These are phyloP conservation scores for Naegleria lovaniensis DNA, from an alignment of 208 protist species.

Conservation along the genomic window DNA sequence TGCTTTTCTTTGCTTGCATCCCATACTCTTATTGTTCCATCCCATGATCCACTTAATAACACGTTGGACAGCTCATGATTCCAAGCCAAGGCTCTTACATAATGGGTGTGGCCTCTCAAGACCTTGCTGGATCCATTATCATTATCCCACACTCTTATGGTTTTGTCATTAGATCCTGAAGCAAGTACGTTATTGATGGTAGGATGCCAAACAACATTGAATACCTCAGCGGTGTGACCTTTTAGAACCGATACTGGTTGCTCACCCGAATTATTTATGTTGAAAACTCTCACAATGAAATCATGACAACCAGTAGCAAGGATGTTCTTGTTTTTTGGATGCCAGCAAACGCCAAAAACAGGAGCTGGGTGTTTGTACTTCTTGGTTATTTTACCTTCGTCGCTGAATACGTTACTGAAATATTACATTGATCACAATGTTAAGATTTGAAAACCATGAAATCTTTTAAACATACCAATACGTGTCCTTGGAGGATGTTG, in stretches of 20 bases:
- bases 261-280: conserved; percentile 53
- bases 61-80: conserved; percentile 70
- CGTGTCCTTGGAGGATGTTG: conserved; percentile 46
- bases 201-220: conserved; percentile 65
- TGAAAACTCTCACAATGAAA: conserved; percentile 64
- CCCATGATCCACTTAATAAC: conserved; percentile 62
- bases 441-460: conserved; percentile 48
- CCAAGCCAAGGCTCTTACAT: conserved; percentile 67
- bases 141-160: conserved; percentile 74
- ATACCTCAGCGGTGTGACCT: conserved; percentile 67
- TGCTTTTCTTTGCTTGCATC: conserved; percentile 63
- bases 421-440: conserved; percentile 30
- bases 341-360: conserved; percentile 62
- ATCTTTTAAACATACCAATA: conserved; percentile 56
- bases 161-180: conserved; percentile 71
- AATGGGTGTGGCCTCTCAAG: conserved; percentile 62
- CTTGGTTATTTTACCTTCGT: conserved; percentile 64
- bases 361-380: conserved; percentile 52
- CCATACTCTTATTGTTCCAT: conserved; percentile 76
- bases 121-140: neutral
- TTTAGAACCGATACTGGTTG: conserved; percentile 51
- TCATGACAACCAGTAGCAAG: conserved; percentile 73
- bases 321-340: conserved; percentile 54
- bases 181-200: conserved; percentile 62
- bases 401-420: conserved; percentile 54